Conservation (phyloP, 2,329 filamentous ascomycete genomes). For the Fusarium verticillioides region DNA sequence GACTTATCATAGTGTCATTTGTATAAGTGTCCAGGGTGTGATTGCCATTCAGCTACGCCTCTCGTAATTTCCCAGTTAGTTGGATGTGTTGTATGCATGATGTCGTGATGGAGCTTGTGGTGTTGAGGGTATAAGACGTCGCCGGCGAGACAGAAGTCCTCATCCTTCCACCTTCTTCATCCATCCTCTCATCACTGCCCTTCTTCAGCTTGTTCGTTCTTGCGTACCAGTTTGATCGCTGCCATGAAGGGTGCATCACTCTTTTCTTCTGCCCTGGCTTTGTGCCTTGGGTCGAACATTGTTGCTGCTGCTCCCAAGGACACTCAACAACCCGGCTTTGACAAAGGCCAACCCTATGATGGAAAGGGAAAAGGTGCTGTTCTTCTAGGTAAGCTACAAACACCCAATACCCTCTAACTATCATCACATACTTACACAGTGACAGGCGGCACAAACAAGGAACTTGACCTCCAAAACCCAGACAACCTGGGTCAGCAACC, state of each 20-base stretch:
- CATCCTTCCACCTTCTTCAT: neutral
- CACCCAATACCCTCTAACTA: fast-evolving
- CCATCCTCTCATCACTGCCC: too few species aligned
- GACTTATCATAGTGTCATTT: neutral
- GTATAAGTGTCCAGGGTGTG: neutral
- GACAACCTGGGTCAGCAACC: conserved; percentile 70
- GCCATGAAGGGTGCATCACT: conserved; percentile 25
- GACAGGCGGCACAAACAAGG: conserved; percentile 69
- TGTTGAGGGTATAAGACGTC: conserved; percentile 13
- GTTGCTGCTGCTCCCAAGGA: conserved; percentile 28
- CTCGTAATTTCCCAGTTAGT: neutral
- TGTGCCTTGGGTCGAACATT: conserved; percentile 14
- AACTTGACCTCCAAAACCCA: conserved; percentile 71
- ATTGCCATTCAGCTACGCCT: neutral
- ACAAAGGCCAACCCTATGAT: conserved; percentile 66
- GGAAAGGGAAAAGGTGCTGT: conserved; percentile 67
- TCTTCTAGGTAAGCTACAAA: conserved; percentile 59
- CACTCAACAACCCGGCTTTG: conserved; percentile 26
- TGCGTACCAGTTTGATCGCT: fast-evolving
- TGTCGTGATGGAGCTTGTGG: neutral
- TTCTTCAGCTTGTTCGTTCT: fast-evolving
- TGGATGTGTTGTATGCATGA: neutral
- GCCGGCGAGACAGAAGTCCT: neutral
- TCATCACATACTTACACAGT: neutral
- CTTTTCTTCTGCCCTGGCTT: conserved; percentile 23